These are phyloP conservation scores for Saccharomyces hybrid DNA, from an alignment of 1,139 yeast species.

Conservation along the genomic window DNA sequence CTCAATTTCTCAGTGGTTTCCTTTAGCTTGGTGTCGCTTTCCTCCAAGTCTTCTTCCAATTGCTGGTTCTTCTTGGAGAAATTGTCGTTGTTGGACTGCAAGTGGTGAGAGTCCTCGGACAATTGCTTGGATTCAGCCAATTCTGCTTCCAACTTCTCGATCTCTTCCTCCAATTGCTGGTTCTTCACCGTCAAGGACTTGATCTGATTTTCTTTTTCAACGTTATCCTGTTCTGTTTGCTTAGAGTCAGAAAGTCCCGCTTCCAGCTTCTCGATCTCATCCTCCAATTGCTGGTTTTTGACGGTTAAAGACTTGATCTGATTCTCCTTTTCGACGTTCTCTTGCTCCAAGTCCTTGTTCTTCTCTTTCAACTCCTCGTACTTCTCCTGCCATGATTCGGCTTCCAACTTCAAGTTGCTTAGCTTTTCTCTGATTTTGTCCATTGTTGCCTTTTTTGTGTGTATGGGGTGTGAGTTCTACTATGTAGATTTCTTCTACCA, in stretches of 20 bases:
- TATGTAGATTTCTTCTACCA: neutral
- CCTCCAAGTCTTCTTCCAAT: constrained; percentile 91
- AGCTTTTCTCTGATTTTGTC: constrained; percentile 47
- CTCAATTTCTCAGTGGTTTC: constrained; percentile 92
- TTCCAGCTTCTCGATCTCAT: constrained; percentile 85
- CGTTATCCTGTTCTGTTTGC: constrained; percentile 41
- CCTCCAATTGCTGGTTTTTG: constrained; percentile 85
- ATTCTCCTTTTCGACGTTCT: constrained; percentile 84
- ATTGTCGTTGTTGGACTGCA: constrained; percentile 83
- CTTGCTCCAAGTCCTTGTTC: constrained; percentile 89
- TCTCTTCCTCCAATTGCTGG: constrained; percentile 81
- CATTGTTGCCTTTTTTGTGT: constrained; percentile 13
- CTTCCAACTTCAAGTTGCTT: constrained; percentile 83
- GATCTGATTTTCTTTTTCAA: constrained; percentile 91
- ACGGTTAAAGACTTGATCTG: constrained; percentile 88
- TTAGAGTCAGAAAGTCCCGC: constrained; percentile 59
- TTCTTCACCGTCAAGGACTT: constrained; percentile 89
- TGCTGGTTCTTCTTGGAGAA: constrained; percentile 86
- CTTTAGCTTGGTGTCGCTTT: constrained; percentile 83
- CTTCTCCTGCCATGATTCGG: constrained; percentile 96
- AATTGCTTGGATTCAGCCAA: constrained; percentile 76
- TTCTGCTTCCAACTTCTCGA: constrained; percentile 78
- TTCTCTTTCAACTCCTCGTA: constrained; percentile 77
- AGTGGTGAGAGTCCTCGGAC: constrained; percentile 87
- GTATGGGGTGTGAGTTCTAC: neutral